phyloP scores from a whole-genome alignment of 2,329 filamentous ascomycete genomes.

The Fusarium proliferatum region DNA sequence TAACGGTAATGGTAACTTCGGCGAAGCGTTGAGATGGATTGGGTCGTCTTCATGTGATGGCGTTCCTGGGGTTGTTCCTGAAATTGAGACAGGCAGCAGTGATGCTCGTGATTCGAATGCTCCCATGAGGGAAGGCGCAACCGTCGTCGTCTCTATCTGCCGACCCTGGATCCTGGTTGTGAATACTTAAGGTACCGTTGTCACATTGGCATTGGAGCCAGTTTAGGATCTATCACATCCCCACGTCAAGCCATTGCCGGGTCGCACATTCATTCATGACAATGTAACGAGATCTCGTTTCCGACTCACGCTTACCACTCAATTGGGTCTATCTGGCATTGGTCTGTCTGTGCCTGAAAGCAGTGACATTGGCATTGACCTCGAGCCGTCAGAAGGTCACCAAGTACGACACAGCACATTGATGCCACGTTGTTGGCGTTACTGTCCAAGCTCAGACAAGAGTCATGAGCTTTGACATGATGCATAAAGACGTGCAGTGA shows the following conservation, averaged over 20 bases:
- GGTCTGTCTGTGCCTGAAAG: not conserved
- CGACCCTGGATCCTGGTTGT: constrained; percentile 32
- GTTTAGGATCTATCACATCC: constrained; percentile 12
- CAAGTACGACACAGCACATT: constrained; percentile 8
- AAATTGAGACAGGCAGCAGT: not conserved
- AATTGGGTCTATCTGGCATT: not conserved
- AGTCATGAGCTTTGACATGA: constrained; percentile 14
- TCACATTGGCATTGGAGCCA: constrained; percentile 5
- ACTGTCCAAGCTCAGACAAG: constrained; percentile 11
- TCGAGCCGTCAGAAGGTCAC: not conserved
- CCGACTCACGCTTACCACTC: not conserved
- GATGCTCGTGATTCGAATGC: not conserved
- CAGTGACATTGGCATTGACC: not conserved
- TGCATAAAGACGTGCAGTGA: constrained; percentile 18
- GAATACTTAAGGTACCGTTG: not conserved
- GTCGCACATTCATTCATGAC: not conserved
- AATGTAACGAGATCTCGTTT: constrained; percentile 19
- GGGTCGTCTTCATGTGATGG: not conserved
- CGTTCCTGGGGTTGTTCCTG: not conserved
- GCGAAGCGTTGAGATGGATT: not conserved
- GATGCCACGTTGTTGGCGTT: constrained; percentile 33
- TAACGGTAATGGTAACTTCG: not conserved
- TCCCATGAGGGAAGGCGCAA: constrained; percentile 3
- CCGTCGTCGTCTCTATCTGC: constrained; percentile 26
- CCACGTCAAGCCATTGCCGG: constrained; percentile 2